Percentiles rank a stretch among this genome's conserved stretches.
Evolutionary conservation across 495 filamentous ascomycete genomes (phyloP).

Genomic region (Penicillium desertorum): DNA sequence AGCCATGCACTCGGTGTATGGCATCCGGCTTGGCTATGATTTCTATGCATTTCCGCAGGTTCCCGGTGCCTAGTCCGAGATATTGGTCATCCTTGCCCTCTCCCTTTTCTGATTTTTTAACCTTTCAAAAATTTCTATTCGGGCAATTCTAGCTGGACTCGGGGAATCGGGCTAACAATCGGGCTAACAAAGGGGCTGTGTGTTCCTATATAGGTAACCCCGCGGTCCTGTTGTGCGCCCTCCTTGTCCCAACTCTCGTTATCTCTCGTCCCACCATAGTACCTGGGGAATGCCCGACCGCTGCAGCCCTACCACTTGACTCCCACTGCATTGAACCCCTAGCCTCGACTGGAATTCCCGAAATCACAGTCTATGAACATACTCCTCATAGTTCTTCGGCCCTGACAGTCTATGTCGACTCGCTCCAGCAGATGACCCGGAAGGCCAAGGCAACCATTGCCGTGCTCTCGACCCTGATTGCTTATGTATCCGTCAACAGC

Average conservation of each 20-base stretch:
- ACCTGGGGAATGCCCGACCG: conserved; percentile 18
- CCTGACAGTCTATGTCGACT: conserved; percentile 24
- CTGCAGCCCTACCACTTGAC: conserved; percentile 12
- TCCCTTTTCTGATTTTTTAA: conserved; percentile 5
- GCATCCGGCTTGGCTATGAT: conserved; percentile 19
- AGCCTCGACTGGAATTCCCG: conserved; percentile 14
- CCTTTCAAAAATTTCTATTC: conserved; percentile 13
- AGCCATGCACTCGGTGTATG: conserved; percentile 12
- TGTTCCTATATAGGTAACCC: conserved; percentile 20
- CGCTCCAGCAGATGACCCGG: conserved; percentile 43
- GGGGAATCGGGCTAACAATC: conserved; percentile 26
- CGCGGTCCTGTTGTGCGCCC: conserved; percentile 18
- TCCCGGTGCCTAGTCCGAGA: conserved; percentile 30
- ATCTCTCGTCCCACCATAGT: conserved; percentile 22
- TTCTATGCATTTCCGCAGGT: conserved; percentile 28
- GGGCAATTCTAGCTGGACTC: conserved; percentile 23
- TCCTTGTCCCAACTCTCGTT: conserved; percentile 17
- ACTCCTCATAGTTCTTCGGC: conserved; percentile 12
- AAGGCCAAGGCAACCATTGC: conserved; percentile 41
- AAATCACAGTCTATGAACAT: conserved; percentile 21
- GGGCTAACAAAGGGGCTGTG: conserved; percentile 17
- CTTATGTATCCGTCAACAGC: conserved; percentile 49
- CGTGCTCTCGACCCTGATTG: conserved; percentile 44
- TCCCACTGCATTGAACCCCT: conserved; percentile 24
- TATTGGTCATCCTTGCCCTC: not conserved